Conservation (phyloP, 805 yeast species). For the Alloascoidea africana region DNA sequence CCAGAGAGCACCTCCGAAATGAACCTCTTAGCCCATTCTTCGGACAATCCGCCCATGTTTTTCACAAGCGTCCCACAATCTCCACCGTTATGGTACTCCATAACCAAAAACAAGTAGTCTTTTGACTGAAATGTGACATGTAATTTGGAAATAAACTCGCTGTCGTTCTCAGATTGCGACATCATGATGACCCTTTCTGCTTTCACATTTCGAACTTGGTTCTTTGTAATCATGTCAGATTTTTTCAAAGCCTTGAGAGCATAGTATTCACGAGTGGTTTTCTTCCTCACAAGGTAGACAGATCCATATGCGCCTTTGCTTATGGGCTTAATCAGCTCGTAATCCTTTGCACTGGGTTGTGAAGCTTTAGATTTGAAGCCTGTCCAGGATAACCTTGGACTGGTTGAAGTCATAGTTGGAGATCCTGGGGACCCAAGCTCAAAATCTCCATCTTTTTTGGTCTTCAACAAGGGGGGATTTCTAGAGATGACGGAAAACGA, state of each 20-base stretch:
- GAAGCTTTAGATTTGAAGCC: too few relatives aligned
- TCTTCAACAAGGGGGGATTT: too few relatives aligned
- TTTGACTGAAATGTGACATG: constrained; percentile 80
- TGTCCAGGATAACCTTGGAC: too few relatives aligned
- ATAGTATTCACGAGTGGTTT: constrained; percentile 82
- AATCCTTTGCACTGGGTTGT: constrained; percentile 68
- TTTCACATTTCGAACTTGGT: constrained; percentile 87
- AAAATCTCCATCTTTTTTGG: too few relatives aligned
- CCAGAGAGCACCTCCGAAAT: constrained; percentile 85
- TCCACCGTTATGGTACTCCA: constrained; percentile 95
- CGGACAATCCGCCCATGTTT: constrained; percentile 69
- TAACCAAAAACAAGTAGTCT: constrained; percentile 77
- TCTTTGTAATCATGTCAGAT: constrained; percentile 92
- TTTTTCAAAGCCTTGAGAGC: constrained; percentile 88
- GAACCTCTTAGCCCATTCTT: constrained; percentile 68
- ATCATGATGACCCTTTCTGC: constrained; percentile 97
- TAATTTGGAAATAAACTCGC: constrained; percentile 84
- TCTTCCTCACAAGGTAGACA: constrained; percentile 74
- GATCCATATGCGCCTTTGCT: constrained; percentile 97
- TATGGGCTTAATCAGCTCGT: constrained; percentile 82
- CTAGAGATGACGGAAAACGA: too few relatives aligned
- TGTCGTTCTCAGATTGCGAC: constrained; percentile 83
- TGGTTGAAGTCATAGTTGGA: too few relatives aligned
- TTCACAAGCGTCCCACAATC: constrained; percentile 82
- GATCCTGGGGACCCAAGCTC: too few relatives aligned